phyloP scores from a whole-genome alignment of 2,329 filamentous ascomycete species.

The Botrytis deweyae region DNA sequence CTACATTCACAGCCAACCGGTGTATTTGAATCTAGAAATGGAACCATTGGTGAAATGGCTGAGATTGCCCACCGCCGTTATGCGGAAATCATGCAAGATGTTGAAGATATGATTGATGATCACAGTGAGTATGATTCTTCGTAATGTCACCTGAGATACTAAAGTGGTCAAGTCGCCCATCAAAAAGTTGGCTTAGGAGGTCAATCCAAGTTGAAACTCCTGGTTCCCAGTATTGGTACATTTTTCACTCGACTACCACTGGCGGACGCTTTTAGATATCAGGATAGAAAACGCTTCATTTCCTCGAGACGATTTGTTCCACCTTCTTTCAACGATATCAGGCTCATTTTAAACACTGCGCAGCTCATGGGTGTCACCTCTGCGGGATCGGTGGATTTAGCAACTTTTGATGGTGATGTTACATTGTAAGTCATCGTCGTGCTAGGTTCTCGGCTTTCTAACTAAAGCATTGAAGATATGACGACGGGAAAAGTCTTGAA shows the following conservation, averaged over 20 bases:
- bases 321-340: conserved; percentile 95
- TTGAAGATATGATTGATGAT: conserved; percentile 87
- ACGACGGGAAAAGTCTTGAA: conserved; percentile 79
- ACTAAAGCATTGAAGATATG: conserved; percentile 47
- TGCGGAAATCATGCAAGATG: conserved; percentile 91
- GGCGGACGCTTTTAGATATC: conserved; percentile 86
- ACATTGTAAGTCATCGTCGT: conserved; percentile 61
- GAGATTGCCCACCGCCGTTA: conserved; percentile 83
- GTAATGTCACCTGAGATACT: conserved; percentile 12
- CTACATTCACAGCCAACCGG: conserved; percentile 93
- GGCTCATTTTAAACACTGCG: conserved; percentile 89
- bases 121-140: conserved; percentile 61
- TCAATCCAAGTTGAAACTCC: conserved; percentile 85
- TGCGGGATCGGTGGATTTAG: conserved; percentile 70
- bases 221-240: conserved; percentile 86
- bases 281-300: conserved; percentile 83
- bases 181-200: conserved; percentile 63
- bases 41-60: conserved; percentile 68
- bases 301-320: conserved; percentile 90
- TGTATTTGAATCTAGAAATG: conserved; percentile 68
- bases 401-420: conserved; percentile 97
- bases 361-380: conserved; percentile 89
- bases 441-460: conserved; percentile 42
- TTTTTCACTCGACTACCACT: conserved; percentile 90
- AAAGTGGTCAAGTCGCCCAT: conserved; percentile 59